Base-by-base conservation (phyloP, 2,329 filamentous ascomycete species). In the Trichoderma sp. region DNA sequence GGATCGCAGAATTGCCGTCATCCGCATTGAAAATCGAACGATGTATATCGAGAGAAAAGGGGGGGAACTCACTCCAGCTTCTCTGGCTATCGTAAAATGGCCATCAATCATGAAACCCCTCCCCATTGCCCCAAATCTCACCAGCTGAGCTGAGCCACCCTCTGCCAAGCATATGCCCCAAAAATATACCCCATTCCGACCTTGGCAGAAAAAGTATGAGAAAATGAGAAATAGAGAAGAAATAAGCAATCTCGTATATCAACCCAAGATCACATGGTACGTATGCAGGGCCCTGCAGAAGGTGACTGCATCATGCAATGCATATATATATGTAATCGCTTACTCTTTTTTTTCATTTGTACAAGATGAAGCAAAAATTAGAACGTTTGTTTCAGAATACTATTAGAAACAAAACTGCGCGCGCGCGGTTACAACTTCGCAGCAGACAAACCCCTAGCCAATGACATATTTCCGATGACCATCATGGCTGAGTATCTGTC, bases 61-160 rank as follows among this genome's bases (percentile, higher is more conserved):
- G 10, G 30, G 46, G 21, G 30, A 8, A 51, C 13, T 21, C 30
- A 21, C 28, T 61, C 59, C 34, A 46, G 37, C 43, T 21, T 52
- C 30, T 34, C 37, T n/a, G 28, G 11, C 39, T 14, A 32, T 30
- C 6, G 21, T 30, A 37, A 30, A 26, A 39, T 49, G 46, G 46
- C 10, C 43, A 46, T 49, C 46, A 49, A 24, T 13, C 46, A 49
- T 24, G 46, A 49, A 49, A 49, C 18, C 46, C 58, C 21, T 5
- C 51, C 39, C n/a, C 28, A 8, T 30, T 43, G 32, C 59, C 46
- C 46, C 21, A 39, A 39, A 37, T 64, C 60, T 54, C 46, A 54
- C 60, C 14, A 43, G 28, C 28, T 30, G 16, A 14, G 60, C 60
- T 64, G 49, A 64, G 60, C 60, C 60, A 64, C 60, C 30, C 60